A percentile compares a stretch with the other conserved stretches of the same genome.
phyloP scores from a whole-genome alignment of 768 basidiomycete genomes.

The Leucocoprinus birnbaumii region DNA sequence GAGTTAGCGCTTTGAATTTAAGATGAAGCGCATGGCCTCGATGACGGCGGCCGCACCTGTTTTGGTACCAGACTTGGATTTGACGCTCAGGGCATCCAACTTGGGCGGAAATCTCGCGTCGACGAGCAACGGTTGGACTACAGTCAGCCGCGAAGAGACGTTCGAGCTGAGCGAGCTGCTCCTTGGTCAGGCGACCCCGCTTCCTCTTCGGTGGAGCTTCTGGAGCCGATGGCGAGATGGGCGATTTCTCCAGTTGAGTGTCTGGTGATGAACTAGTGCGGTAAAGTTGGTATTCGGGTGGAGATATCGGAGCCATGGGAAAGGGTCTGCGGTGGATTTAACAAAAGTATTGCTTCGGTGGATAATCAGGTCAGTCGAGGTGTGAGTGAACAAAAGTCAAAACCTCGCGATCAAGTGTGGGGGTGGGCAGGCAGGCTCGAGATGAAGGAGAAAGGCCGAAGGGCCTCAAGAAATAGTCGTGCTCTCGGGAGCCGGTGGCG shows the following conservation, averaged over 20 bases:
- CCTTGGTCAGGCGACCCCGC: slow-evolving; percentile 75
- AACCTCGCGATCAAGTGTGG: neutral
- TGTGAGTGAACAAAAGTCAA: neutral
- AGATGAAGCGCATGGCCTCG: slow-evolving; percentile 3
- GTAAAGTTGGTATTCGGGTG: too few relatives aligned
- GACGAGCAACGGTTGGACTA: slow-evolving; percentile 66
- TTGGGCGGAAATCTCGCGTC: slow-evolving; percentile 70
- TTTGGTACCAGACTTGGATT: slow-evolving; percentile 91
- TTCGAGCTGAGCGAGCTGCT: slow-evolving; percentile 77
- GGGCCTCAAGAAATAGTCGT: neutral
- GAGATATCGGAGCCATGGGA: too few relatives aligned
- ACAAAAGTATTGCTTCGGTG: too few relatives aligned
- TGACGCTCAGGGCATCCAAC: slow-evolving; percentile 85
- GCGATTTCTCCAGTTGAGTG: too few relatives aligned
- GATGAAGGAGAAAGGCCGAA: neutral
- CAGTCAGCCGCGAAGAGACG: slow-evolving; percentile 64
- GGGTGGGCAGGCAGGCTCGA: neutral
- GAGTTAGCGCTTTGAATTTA: neutral
- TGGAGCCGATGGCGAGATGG: too few relatives aligned
- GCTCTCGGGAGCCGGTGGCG: too few relatives aligned
- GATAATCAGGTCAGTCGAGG: too few relatives aligned
- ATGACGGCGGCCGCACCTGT: slow-evolving; percentile 45
- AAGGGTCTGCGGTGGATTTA: too few relatives aligned
- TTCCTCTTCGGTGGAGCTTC: slow-evolving; percentile 28
- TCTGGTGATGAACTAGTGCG: too few relatives aligned